Evolutionary conservation across 768 basidiomycete species (phyloP), one percentile per base, ranked within the genome.

Genomic region (Boletus coccyginus): DNA sequence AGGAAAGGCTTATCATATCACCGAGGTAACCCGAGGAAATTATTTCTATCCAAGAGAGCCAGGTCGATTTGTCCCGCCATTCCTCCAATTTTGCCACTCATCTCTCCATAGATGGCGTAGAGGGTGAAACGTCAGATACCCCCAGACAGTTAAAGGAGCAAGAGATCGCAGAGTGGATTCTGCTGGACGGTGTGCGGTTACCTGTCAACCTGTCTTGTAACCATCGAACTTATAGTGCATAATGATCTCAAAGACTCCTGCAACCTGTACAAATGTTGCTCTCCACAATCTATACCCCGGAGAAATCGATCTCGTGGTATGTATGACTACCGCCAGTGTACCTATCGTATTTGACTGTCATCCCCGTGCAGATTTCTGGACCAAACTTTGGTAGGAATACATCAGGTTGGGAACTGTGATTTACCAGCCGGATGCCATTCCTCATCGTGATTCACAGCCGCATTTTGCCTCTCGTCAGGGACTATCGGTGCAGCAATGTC

Each of bases 401-500:
- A 16, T 92, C 91, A 56, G 77, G 91, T 88, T 62, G 50, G 81
- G 70, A 42, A 36, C 47, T 46, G 31, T 19, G 7, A 44, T 32
- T 14, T n/a, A 35, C 55, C 50, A 49, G 31, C 31, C 1, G 2
- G 40, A 33, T 19, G 16, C 8, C 5, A 49, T 45, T 62, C 61
- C 63, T 62, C 46, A 58, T 48, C 39, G 27, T 17, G 21, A 16
- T 42, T 33, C 21, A 42, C 67, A 86, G 90, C 92, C 38, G 94
- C 94, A 2, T 93, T 94, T 69, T 81, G 89, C 3, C 79, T 98
- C 42, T 94, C 93, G 2, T 94, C 92, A 31, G 95, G 95, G 3
- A 98, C 95, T 2, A 79, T 98, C 59, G 95, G 95, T 39, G 94
- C 94, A 3, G 90, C 95, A 16, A 77, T 98, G 70, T 90, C 90